Percentiles rank a stretch among this genome's conserved stretches.
These are phyloP conservation scores for Carex myosuroides DNA, from an alignment of 176 grass and related monocot species.

Conservation along the genomic window DNA sequence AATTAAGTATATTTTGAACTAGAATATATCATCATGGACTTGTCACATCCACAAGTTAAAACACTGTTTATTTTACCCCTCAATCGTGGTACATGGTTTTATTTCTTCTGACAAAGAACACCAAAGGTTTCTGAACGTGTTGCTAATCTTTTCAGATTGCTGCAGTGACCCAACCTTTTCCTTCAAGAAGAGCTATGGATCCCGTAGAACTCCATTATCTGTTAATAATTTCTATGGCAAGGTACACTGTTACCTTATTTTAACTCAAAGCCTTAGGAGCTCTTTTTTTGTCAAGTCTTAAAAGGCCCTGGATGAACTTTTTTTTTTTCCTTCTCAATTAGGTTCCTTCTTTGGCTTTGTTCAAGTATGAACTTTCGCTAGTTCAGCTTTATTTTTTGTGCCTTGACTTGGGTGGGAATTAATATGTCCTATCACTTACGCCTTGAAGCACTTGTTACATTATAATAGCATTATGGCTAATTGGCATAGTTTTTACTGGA, in stretches of 20 bases:
- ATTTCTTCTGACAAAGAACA: not conserved
- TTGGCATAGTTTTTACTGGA: not conserved
- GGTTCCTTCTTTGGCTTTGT: not conserved
- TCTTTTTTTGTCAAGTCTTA: not conserved
- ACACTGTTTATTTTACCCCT: not conserved
- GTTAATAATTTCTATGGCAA: constrained; percentile 12
- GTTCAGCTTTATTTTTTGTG: not conserved
- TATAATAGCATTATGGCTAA: not conserved
- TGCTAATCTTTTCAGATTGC: not conserved
- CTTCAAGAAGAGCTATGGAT: not conserved
- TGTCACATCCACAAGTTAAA: not conserved
- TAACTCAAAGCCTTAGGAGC: not conserved
- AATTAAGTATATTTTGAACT: not conserved
- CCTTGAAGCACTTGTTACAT: not conserved
- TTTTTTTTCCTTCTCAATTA: not conserved
- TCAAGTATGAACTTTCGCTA: not conserved
- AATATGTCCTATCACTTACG: not conserved
- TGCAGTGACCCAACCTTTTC: not conserved
- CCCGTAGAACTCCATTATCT: not conserved
- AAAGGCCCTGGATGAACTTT: not conserved
- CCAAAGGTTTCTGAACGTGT: not conserved
- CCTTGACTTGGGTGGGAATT: not conserved
- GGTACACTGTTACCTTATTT: not conserved
- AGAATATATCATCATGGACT: not conserved
- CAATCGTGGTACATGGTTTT: not conserved